These are phyloP conservation scores for Wickerhamomyces strasburgensis DNA, from an alignment of 805 yeast species.

Conservation along the genomic window DNA sequence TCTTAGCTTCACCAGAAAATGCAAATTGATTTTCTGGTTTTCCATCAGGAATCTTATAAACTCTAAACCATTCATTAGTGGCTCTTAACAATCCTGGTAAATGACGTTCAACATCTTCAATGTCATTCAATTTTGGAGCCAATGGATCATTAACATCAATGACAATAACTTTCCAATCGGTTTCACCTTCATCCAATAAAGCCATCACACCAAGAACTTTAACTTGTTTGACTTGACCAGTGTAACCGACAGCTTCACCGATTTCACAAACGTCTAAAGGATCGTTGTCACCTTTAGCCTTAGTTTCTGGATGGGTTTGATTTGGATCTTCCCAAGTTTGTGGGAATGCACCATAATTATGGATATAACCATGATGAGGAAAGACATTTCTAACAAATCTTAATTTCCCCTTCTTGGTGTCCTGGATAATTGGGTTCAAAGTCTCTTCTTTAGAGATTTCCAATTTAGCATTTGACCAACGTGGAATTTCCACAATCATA, in stretches of 20 bases:
- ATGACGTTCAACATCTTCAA: slow-evolving; percentile 84
- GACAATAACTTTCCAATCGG: slow-evolving; percentile 90
- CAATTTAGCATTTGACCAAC: slow-evolving; percentile 97
- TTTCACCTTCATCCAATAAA: slow-evolving; percentile 85
- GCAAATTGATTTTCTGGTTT: slow-evolving; percentile 96
- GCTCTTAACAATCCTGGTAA: slow-evolving; percentile 92
- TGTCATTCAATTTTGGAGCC: slow-evolving; percentile 80
- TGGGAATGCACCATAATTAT: slow-evolving; percentile 98
- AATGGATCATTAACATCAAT: slow-evolving; percentile 80
- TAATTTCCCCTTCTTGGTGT: slow-evolving; percentile 93
- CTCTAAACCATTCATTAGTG: slow-evolving; percentile 97
- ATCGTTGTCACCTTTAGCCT: slow-evolving; percentile 75
- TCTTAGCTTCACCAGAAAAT: slow-evolving; percentile 89
- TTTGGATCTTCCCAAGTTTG: slow-evolving; percentile 52
- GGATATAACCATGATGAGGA: slow-evolving; percentile 98
- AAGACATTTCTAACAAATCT: slow-evolving; percentile 95
- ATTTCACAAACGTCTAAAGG: slow-evolving; percentile 84
- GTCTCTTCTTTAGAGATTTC: slow-evolving; percentile 83
- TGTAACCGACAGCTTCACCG: slow-evolving; percentile 58
- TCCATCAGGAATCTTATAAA: slow-evolving; percentile 97
- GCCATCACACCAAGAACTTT: slow-evolving; percentile 95
- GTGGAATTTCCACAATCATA: slow-evolving; percentile 95
- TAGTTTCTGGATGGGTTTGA: slow-evolving; percentile 59
- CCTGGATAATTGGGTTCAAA: slow-evolving; percentile 94
- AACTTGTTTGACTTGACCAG: slow-evolving; percentile 80